These are phyloP conservation scores for Pilatotrama ljubarskyi DNA, from an alignment of 768 basidiomycete species.

Conservation along the genomic window DNA sequence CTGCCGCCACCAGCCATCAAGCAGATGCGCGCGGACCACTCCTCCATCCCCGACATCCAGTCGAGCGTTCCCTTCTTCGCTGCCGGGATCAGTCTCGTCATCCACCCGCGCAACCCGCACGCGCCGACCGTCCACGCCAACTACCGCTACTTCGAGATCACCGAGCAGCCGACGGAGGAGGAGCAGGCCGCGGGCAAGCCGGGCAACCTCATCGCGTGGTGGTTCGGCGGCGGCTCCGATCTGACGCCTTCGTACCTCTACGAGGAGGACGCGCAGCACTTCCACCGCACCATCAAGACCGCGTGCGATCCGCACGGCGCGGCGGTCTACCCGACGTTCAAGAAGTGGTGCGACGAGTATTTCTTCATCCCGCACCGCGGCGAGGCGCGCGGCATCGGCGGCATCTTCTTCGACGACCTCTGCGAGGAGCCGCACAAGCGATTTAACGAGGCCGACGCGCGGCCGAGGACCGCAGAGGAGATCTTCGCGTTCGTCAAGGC, in stretches of 20 bases:
- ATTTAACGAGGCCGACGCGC: constrained; percentile 43
- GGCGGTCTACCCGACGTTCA: constrained; percentile 75
- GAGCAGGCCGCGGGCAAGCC: constrained; percentile 28
- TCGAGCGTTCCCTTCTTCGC: constrained; percentile 88
- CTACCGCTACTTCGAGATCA: constrained; percentile 96
- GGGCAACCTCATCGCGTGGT: constrained; percentile 81
- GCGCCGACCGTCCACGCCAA: constrained; percentile 95
- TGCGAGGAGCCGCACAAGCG: constrained; percentile 63
- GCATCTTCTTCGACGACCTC: constrained; percentile 96
- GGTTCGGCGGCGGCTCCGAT: constrained; percentile 97
- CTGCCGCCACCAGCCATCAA: constrained; percentile 88
- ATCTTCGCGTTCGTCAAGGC: constrained; percentile 76
- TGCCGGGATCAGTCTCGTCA: constrained; percentile 87
- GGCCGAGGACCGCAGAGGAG: constrained; percentile 61
- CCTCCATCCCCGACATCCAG: constrained; percentile 61
- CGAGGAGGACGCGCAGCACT: constrained; percentile 83
- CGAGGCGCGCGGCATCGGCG: constrained; percentile 89
- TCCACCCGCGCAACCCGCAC: constrained; percentile 92
- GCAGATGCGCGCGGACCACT: constrained; percentile 95
- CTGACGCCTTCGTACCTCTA: constrained; percentile 93
- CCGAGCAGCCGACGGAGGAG: constrained; percentile 42
- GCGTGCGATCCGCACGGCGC: constrained; percentile 76
- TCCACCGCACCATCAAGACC: constrained; percentile 74
- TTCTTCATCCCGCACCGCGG: constrained; percentile 88
- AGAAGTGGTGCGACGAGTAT: constrained; percentile 97